These are phyloP conservation scores for Carallia pectinifolia DNA, from an alignment of 345 rosid genomes.

Conservation along the genomic window DNA sequence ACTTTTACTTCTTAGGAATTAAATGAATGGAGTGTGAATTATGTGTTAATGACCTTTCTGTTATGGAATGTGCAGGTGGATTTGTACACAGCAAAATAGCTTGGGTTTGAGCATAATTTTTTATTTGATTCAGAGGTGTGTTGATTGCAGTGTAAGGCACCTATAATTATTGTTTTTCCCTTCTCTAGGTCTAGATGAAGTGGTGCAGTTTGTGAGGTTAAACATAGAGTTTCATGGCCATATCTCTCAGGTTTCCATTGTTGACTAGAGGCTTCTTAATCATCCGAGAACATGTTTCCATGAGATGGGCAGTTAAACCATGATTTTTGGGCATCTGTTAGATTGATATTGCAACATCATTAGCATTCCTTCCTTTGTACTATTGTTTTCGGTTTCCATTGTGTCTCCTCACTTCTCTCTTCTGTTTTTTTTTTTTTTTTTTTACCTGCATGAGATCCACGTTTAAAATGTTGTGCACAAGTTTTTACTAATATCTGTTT, in stretches of 20 bases:
- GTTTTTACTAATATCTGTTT: too few species aligned
- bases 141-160: conserved; percentile 44
- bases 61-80: conserved; percentile 69
- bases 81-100: conserved; percentile 42
- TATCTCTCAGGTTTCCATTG: conserved; percentile 22
- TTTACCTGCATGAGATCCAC: too few species aligned
- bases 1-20: background rate
- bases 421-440: background rate
- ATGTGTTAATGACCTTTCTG: conserved; percentile 19
- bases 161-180: conserved; percentile 35
- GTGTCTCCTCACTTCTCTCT: background rate
- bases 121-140: conserved; percentile 58
- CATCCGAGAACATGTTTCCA: conserved; percentile 9
- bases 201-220: conserved; percentile 45
- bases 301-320: conserved; percentile 4
- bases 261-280: conserved; percentile 18
- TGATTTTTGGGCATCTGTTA: background rate
- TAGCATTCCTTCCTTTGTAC: background rate
- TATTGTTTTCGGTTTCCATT: background rate
- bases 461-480: too few species aligned
- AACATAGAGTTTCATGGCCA: conserved; percentile 29
- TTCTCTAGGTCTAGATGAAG: conserved; percentile 42
- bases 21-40: conserved; percentile 14
- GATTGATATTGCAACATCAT: background rate
- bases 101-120: conserved; percentile 47